Conservation (phyloP, 2,329 filamentous ascomycete species). For the Raffaelea albimanens region DNA sequence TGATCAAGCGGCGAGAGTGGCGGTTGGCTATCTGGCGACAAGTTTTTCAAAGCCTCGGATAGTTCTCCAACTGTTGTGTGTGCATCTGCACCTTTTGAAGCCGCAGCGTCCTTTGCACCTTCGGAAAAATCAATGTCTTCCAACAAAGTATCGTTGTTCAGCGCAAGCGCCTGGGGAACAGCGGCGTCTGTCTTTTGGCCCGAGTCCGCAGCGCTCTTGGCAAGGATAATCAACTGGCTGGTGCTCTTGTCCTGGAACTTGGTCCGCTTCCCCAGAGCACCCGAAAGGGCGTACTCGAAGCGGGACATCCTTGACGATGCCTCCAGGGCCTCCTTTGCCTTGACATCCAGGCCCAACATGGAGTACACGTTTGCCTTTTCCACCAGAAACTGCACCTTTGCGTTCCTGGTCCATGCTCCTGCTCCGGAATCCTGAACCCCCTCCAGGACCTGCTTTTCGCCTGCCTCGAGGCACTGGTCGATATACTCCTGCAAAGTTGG, state of each 20-base stretch:
- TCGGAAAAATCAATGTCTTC: slow-evolving; percentile 73
- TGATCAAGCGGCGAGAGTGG: slow-evolving; percentile 76
- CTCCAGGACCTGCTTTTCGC: slow-evolving; percentile 26
- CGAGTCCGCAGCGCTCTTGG: slow-evolving; percentile 23
- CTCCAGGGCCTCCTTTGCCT: slow-evolving; percentile 62
- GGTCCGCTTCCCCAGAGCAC: slow-evolving; percentile 76
- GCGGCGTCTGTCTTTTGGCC: slow-evolving; percentile 10
- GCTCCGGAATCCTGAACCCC: slow-evolving; percentile 10
- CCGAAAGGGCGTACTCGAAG: slow-evolving; percentile 75
- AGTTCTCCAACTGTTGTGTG: not conserved
- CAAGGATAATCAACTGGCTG: slow-evolving; percentile 85
- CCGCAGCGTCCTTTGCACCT: slow-evolving; percentile 8
- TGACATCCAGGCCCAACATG: slow-evolving; percentile 70
- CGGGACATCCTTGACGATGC: slow-evolving; percentile 57
- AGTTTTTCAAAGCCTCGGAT: slow-evolving; percentile 41
- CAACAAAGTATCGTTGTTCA: slow-evolving; percentile 89
- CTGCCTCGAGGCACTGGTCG: slow-evolving; percentile 29
- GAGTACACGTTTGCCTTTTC: slow-evolving; percentile 79
- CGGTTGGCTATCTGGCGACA: slow-evolving; percentile 75
- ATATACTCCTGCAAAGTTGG: slow-evolving; percentile 44
- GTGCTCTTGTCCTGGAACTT: slow-evolving; percentile 69
- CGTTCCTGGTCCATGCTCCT: slow-evolving; percentile 30
- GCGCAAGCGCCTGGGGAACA: slow-evolving; percentile 58
- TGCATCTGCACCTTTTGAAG: slow-evolving; percentile 11
- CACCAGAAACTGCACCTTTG: slow-evolving; percentile 63